These are phyloP conservation scores for Naganishia vaughanmartiniae DNA, from an alignment of 768 basidiomycete genomes.

Conservation along the genomic window DNA sequence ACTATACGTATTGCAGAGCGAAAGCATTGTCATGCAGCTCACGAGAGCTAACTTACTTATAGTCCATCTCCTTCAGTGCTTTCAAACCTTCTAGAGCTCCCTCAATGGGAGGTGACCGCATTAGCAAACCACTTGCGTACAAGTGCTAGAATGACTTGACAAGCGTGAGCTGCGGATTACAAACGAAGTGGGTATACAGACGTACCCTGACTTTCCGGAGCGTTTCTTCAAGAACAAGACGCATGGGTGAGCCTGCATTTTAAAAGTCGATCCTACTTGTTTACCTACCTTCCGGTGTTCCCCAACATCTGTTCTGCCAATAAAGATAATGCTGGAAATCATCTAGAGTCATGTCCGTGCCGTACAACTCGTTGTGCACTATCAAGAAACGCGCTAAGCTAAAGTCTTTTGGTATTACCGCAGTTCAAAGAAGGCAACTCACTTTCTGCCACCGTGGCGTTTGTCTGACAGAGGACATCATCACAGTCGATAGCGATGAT, in stretches of 20 bases:
- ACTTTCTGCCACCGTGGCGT: conserved; percentile 29
- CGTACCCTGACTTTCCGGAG: conserved; percentile 25
- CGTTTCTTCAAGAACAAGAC: conserved; percentile 9
- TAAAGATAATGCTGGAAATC: conserved; percentile 52
- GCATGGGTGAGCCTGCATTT: not conserved
- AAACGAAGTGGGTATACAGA: not conserved
- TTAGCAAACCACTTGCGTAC: conserved; percentile 39
- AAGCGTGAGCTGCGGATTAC: not conserved
- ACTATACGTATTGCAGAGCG: not conserved
- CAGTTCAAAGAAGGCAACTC: not conserved
- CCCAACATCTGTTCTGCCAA: conserved; percentile 51
- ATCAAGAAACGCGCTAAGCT: not conserved
- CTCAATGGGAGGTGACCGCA: conserved; percentile 46
- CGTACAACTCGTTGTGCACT: conserved; percentile 50
- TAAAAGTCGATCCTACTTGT: not conserved
- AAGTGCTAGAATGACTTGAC: conserved; percentile 24
- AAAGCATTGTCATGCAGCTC: not conserved
- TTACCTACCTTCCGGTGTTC: conserved; percentile 34
- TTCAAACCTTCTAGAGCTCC: conserved; percentile 47
- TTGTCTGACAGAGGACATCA: conserved; percentile 43
- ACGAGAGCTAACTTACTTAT: conserved; percentile 44
- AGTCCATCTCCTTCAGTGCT: conserved; percentile 64
- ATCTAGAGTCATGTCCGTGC: conserved; percentile 34
- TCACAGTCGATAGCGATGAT: conserved; percentile 51
- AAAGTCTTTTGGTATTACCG: not conserved